phyloP scores from a whole-genome alignment of 2,329 filamentous ascomycete species.

The Ophiosphaerella herpotricha region DNA sequence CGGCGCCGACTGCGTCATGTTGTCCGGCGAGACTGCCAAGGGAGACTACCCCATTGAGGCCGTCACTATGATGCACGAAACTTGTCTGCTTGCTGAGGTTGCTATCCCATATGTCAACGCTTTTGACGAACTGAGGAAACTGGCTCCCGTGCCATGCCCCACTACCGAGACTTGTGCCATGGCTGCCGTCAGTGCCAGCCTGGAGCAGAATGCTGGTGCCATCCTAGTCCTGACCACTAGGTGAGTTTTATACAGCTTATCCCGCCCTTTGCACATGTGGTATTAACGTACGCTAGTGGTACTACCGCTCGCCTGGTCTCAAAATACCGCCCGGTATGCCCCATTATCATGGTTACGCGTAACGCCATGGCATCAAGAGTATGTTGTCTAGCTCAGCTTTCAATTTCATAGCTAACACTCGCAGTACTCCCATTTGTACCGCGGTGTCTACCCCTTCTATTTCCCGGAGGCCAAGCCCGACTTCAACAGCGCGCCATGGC shows the following conservation, averaged over 20 bases:
- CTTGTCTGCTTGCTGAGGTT: conserved; percentile 94
- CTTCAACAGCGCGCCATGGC: conserved; percentile 91
- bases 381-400: conserved; percentile 31
- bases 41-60: conserved; percentile 91
- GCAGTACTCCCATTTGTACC: conserved; percentile 88
- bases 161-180: conserved; percentile 95
- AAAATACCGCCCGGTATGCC: conserved; percentile 98
- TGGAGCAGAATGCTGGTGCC: conserved; percentile 94
- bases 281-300: conserved; percentile 60
- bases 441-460: conserved; percentile 96
- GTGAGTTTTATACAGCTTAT: conserved; percentile 47
- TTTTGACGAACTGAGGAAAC: conserved; percentile 90
- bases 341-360: conserved; percentile 98
- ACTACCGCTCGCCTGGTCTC: conserved; percentile 92
- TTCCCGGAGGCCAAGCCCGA: conserved; percentile 94
- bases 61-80: conserved; percentile 97
- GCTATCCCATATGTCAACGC: conserved; percentile 96
- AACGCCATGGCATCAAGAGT: conserved; percentile 77
- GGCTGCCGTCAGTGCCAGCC: conserved; percentile 91
- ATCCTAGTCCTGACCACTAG: conserved; percentile 95
- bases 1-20: conserved; percentile 98
- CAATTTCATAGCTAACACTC: conserved; percentile 17
- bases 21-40: conserved; percentile 99
- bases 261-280: not conserved
- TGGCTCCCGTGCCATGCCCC: conserved; percentile 80